A percentile compares a stretch with the other conserved stretches of the same genome.
Conservation (phyloP, 2,329 filamentous ascomycete genomes). For the Paracoccidioides lutzii region DNA sequence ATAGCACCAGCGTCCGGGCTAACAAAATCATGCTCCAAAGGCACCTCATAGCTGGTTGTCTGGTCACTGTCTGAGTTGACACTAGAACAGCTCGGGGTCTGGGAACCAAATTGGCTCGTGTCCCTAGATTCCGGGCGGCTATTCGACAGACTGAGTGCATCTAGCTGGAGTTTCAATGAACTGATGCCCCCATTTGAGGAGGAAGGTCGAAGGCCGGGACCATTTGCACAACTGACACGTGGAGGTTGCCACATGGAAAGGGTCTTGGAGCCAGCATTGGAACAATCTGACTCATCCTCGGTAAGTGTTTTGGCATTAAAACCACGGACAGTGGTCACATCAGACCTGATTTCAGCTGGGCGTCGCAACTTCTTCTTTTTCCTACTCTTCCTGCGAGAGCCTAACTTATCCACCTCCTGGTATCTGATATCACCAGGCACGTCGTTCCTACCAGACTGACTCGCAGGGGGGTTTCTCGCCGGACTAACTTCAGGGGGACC, state of each 20-base stretch:
- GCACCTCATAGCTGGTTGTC: conserved; percentile 74
- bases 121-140: conserved; percentile 45
- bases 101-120: conserved; percentile 35
- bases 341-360: conserved; percentile 12
- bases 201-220: conserved; percentile 38
- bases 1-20: conserved; percentile 42
- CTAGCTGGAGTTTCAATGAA: conserved; percentile 67
- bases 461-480: neutral
- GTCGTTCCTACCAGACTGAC: neutral
- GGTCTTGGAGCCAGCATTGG: conserved; percentile 23
- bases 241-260: conserved; percentile 19
- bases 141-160: conserved; percentile 57
- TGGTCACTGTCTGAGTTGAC: conserved; percentile 54
- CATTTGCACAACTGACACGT: conserved; percentile 25
- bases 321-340: conserved; percentile 31
- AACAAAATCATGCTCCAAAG: conserved; percentile 71
- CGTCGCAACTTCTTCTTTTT: conserved; percentile 31
- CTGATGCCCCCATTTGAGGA: conserved; percentile 58
- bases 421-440: neutral
- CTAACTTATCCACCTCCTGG: neutral
- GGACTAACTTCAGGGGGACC: conserved; percentile 7
- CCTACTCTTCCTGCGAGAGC: conserved; percentile 17
- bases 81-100: conserved; percentile 44
- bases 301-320: conserved; percentile 33
- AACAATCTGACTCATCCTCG: conserved; percentile 36